Percentiles rank a stretch among this genome's conserved stretches.
Conservation (phyloP, 2,329 filamentous ascomycete genomes). For the Lizonia empirigonia region DNA sequence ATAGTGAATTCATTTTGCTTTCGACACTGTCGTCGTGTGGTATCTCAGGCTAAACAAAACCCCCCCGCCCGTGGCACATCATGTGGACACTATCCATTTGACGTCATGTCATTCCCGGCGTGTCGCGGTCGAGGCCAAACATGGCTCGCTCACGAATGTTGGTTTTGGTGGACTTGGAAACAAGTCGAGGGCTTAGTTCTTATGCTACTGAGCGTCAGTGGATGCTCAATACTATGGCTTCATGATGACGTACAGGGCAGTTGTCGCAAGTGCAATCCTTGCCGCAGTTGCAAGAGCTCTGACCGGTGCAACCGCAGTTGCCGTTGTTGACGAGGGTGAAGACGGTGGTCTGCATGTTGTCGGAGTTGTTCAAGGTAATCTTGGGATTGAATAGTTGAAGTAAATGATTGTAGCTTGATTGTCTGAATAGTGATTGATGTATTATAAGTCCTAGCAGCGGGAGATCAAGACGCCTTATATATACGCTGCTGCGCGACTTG, state of each 20-base stretch:
- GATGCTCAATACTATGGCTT: neutral
- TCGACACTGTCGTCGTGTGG: neutral
- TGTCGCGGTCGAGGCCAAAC: neutral
- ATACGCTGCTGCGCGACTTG: constrained; percentile 28
- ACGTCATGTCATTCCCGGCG: neutral
- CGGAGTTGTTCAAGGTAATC: neutral
- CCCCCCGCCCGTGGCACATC: neutral
- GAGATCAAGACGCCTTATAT: constrained; percentile 12
- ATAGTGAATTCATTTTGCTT: neutral
- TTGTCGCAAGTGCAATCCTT: constrained; percentile 21
- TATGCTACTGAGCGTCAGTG: constrained; percentile 1
- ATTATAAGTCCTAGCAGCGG: neutral
- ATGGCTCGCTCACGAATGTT: neutral
- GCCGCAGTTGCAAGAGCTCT: constrained; percentile 16
- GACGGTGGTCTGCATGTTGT: constrained; percentile 5
- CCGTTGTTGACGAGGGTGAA: constrained; percentile 13
- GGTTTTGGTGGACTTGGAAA: too few species aligned
- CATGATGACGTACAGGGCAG: constrained; percentile 16
- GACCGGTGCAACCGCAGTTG: constrained; percentile 19
- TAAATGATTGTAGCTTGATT: neutral
- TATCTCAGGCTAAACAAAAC: constrained; percentile 1
- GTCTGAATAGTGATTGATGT: neutral
- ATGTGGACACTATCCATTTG: neutral
- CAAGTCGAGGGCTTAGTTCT: neutral
- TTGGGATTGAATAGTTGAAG: neutral